Conservation (phyloP, 2,329 filamentous ascomycete species). For the Penicillium polonicum region DNA sequence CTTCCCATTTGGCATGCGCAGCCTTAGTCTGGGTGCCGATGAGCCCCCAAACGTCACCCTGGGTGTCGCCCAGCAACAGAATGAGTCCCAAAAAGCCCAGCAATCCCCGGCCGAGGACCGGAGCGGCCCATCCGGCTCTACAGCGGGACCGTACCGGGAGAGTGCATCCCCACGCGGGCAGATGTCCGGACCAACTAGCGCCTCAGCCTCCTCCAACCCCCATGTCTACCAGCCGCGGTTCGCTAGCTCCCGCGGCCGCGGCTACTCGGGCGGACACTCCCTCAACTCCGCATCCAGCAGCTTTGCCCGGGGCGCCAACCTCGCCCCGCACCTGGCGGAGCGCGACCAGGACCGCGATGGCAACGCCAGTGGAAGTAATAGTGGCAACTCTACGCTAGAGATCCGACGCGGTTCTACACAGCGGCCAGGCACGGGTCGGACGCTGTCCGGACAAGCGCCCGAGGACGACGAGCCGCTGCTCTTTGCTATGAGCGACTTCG, state of each 20-base stretch:
- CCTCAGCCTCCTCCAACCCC: constrained; percentile 34
- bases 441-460: constrained; percentile 28
- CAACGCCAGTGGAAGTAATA: constrained; percentile 43
- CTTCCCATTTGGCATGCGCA: constrained; percentile 47
- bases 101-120: constrained; percentile 24
- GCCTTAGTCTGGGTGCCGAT: constrained; percentile 48
- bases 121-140: constrained; percentile 16
- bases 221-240: constrained; percentile 41
- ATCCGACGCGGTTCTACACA: constrained; percentile 37
- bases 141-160: constrained; percentile 21
- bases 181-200: constrained; percentile 26
- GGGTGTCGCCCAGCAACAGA: constrained; percentile 35
- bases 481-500: constrained; percentile 50
- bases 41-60: constrained; percentile 36
- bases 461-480: constrained; percentile 48
- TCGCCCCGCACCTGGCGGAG: constrained; percentile 35
- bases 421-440: constrained; percentile 36
- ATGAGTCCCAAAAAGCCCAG: constrained; percentile 27
- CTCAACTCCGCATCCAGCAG: constrained; percentile 43
- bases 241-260: constrained; percentile 38
- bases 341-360: constrained; percentile 41
- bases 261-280: constrained; percentile 39
- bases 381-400: constrained; percentile 37
- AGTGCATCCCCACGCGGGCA: constrained; percentile 21
- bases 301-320: constrained; percentile 36